Evolutionary conservation across 2,329 filamentous ascomycete species (phyloP), one percentile per base, ranked within the genome.

Genomic region (Stagonosporopsis cucurbitacearum): DNA sequence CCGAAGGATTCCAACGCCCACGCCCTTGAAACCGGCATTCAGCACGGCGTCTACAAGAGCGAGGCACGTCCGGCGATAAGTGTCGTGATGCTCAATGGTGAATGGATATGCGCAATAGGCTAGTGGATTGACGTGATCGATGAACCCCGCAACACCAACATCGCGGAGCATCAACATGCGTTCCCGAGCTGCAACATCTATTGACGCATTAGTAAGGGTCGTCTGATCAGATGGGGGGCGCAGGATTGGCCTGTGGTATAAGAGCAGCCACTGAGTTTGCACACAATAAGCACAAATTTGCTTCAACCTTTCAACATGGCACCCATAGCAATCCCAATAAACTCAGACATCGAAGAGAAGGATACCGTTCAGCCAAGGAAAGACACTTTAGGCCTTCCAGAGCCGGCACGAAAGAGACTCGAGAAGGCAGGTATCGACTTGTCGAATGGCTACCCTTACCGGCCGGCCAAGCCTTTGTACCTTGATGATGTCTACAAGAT

Each of bases 381-480:
- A 65, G 87, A 90, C 67, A 86, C 77, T 0, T 78, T 92, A 1
- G 81, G 79, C 1, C 77, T 91, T 6, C 89, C 89, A 2, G 79
- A 79, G 9, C 64, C 82, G 1, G 77, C 88, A 1, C 79, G 81
- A 1, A 77, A 80, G 44, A 81, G 88, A 4, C 79, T 91, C 0
- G 83, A 86, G 62, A 90, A 88, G 58, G 87, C 86, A 0, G 88
- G 86, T 1, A 82, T 91, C 49, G 87, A 92, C 67, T 78, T 91
- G 2, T 88, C 86, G 0, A 76, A 84, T 1, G 89, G 88, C 0
- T 91, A 91, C 61, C 89, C 89, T 0, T 90, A 91, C 64, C 84
- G 88, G 0, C 88, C 88, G 1, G 82, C 85, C 0, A 81, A 81
- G 43, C 88, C 89, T 0, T 76, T 91, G 1, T 91, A 86, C 63